Evolutionary conservation across 1,284 basidiomycete species (phyloP).

Genomic region (Puccinia hordei): DNA sequence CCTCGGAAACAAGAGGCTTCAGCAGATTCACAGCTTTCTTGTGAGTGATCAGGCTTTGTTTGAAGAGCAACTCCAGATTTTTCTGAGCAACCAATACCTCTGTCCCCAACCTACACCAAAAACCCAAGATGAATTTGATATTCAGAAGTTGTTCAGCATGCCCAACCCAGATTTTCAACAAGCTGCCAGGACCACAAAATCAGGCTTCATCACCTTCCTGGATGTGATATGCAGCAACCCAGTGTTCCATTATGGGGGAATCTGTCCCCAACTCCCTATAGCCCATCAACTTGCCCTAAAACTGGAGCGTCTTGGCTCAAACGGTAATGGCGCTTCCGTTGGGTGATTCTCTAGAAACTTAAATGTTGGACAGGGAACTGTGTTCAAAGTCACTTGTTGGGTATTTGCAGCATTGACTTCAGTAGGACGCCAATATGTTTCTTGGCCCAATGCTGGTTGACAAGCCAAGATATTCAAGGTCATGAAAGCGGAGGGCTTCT

Average conservation of each 20-base stretch:
- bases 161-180: conserved; percentile 9
- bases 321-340: conserved; percentile 23
- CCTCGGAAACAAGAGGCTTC: too few species aligned
- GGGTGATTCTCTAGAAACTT: conserved; percentile 6
- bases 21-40: too few species aligned
- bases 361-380: not conserved
- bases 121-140: not conserved
- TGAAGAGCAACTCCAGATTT: too few species aligned
- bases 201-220: not conserved
- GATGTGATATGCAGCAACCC: not conserved
- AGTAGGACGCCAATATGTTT: not conserved
- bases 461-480: not conserved
- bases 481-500: conserved; percentile 20
- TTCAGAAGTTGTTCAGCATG: not conserved
- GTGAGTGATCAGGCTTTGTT: too few species aligned
- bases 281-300: conserved; percentile 13
- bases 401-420: not conserved
- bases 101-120: too few species aligned
- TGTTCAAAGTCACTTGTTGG: not conserved
- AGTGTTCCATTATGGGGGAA: not conserved
- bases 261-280: not conserved
- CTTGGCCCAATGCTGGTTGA: not conserved
- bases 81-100: too few species aligned
- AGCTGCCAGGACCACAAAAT: not conserved
- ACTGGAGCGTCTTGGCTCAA: conserved; percentile 26